Conservation (phyloP, 495 filamentous ascomycete genomes). For the Lasiosphaeriaceae sp. region DNA sequence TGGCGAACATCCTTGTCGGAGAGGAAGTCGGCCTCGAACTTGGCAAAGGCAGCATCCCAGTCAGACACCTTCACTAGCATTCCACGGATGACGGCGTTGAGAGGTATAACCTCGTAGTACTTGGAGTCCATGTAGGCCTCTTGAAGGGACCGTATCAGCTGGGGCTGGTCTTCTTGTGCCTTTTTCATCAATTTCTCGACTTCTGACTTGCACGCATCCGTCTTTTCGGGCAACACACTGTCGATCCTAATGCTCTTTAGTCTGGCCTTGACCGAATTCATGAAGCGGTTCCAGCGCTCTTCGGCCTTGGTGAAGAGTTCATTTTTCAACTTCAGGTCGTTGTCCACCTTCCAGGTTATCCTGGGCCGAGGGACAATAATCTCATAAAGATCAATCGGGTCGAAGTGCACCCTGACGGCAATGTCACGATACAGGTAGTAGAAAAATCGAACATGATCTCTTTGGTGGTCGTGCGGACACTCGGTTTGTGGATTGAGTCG, state of each 20-base stretch:
- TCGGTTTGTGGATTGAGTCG: constrained; percentile 69
- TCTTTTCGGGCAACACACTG: constrained; percentile 80
- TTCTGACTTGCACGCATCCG: constrained; percentile 73
- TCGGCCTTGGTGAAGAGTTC: constrained; percentile 78
- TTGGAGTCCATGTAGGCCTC: constrained; percentile 87
- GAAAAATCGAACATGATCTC: constrained; percentile 88
- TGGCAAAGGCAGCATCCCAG: constrained; percentile 86
- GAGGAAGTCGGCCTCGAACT: constrained; percentile 91
- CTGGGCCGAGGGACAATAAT: constrained; percentile 86
- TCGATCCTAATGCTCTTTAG: constrained; percentile 86
- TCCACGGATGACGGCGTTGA: constrained; percentile 80
- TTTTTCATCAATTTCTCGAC: constrained; percentile 70
- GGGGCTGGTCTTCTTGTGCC: constrained; percentile 73
- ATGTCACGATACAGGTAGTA: constrained; percentile 76
- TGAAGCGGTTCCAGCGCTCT: constrained; percentile 78
- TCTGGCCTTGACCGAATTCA: constrained; percentile 75
- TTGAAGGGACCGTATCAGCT: constrained; percentile 71
- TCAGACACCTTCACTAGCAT: constrained; percentile 90
- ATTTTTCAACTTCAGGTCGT: constrained; percentile 86
- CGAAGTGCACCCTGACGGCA: constrained; percentile 78
- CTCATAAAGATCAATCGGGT: constrained; percentile 87
- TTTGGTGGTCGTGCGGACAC: constrained; percentile 89
- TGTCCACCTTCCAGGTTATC: constrained; percentile 95
- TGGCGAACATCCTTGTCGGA: constrained; percentile 96
- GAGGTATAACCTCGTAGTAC: constrained; percentile 92